Conservation (phyloP, 139 green algal genomes). For the Chlorella sp. region DNA sequence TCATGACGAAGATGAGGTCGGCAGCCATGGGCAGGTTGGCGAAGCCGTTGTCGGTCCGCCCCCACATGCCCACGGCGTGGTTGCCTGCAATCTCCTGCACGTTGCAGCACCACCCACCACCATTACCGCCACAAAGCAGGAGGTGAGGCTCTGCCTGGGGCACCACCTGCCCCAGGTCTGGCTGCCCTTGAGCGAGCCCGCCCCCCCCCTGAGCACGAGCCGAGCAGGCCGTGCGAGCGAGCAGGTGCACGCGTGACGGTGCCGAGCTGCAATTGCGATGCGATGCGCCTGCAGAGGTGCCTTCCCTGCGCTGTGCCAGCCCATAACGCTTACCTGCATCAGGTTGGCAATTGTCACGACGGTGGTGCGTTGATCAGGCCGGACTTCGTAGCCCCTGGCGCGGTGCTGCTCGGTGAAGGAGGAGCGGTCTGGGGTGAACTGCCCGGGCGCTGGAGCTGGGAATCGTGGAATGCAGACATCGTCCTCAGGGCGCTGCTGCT, state of each 20-base stretch:
- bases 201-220: too few species aligned
- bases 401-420: slow-evolving; percentile 31
- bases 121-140: too few species aligned
- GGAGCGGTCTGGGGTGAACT: background rate
- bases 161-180: too few species aligned
- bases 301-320: background rate
- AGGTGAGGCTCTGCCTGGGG: too few species aligned
- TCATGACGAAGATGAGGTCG: slow-evolving; percentile 84
- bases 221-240: background rate
- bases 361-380: slow-evolving; percentile 61
- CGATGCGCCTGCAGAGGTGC: background rate
- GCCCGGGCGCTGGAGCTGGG: background rate
- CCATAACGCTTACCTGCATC: slow-evolving; percentile 52
- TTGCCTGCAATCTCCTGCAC: slow-evolving; percentile 82
- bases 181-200: too few species aligned
- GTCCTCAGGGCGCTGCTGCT: background rate
- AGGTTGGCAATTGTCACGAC: slow-evolving; percentile 83
- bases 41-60: slow-evolving; percentile 71
- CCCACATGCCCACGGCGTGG: slow-evolving; percentile 84
- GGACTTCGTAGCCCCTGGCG: slow-evolving; percentile 75
- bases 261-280: background rate
- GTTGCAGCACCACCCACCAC: too few species aligned
- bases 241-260: background rate
- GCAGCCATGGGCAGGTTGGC: slow-evolving; percentile 66
- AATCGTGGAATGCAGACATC: background rate